phyloP scores from a whole-genome alignment of 1,284 basidiomycete species.

The Inonotus hispidus region DNA sequence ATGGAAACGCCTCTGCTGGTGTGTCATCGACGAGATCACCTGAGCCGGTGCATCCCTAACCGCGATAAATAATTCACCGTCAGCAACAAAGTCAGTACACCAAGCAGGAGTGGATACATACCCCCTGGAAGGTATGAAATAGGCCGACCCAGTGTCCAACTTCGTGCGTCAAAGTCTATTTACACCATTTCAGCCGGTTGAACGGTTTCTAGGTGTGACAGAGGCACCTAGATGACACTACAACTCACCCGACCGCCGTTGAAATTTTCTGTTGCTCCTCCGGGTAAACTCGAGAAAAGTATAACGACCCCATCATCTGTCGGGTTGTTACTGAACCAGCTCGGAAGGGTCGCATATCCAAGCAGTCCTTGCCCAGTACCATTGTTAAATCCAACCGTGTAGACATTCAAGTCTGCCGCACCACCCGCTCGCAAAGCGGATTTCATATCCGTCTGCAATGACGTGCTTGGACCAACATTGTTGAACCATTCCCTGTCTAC shows the following conservation, averaged over 20 bases:
- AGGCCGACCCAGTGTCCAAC: constrained; percentile 54
- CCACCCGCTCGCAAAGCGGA: constrained; percentile 38
- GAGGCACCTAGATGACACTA: not conserved
- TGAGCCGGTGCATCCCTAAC: constrained; percentile 36
- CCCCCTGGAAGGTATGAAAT: constrained; percentile 55
- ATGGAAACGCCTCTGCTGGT: constrained; percentile 40
- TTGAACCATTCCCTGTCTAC: constrained; percentile 36
- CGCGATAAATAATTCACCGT: not conserved
- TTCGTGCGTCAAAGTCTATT: constrained; percentile 49
- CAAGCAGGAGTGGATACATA: not conserved
- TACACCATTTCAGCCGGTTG: not conserved
- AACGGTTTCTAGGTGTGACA: not conserved
- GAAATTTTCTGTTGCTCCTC: constrained; percentile 40
- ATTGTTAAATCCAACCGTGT: constrained; percentile 40
- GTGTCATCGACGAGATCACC: constrained; percentile 51
- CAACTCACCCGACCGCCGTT: constrained; percentile 36
- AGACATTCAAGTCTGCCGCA: constrained; percentile 43
- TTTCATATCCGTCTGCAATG: constrained; percentile 48
- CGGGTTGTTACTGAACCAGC: constrained; percentile 32
- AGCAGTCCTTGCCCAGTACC: constrained; percentile 37
- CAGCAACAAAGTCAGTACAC: not conserved
- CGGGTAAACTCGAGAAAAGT: constrained; percentile 45
- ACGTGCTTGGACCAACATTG: constrained; percentile 27
- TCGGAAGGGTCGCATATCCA: constrained; percentile 48
- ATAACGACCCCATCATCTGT: constrained; percentile 47